These are phyloP conservation scores for Epichloe scottii DNA, from an alignment of 2,329 filamentous ascomycete genomes.

Conservation along the genomic window DNA sequence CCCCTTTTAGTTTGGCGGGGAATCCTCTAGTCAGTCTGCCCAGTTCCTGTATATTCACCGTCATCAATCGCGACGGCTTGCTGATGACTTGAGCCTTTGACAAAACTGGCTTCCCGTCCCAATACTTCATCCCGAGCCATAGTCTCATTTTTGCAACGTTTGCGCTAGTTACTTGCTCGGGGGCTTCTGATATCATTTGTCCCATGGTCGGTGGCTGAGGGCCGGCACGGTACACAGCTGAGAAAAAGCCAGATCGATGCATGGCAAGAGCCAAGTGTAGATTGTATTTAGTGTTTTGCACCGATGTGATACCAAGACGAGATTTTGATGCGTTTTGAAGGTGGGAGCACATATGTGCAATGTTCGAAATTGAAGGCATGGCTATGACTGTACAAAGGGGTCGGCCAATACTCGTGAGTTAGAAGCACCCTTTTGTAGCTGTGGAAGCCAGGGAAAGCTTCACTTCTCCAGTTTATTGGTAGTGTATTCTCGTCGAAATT, in stretches of 20 bases:
- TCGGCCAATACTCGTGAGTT: neutral
- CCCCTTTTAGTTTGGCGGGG: slow-evolving; percentile 40
- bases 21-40: slow-evolving; percentile 56
- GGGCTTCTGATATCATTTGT: slow-evolving; percentile 30
- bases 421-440: too few relatives aligned
- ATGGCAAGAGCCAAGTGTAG: slow-evolving; percentile 63
- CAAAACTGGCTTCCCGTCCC: slow-evolving; percentile 69
- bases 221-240: slow-evolving; percentile 62
- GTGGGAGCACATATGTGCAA: slow-evolving; percentile 77
- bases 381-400: slow-evolving; percentile 4
- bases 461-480: too few relatives aligned
- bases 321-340: slow-evolving; percentile 79
- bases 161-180: slow-evolving; percentile 48
- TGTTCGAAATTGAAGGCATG: slow-evolving; percentile 47
- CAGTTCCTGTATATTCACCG: slow-evolving; percentile 49
- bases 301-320: slow-evolving; percentile 72
- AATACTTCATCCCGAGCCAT: slow-evolving; percentile 88
- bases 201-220: slow-evolving; percentile 38
- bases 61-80: slow-evolving; percentile 63
- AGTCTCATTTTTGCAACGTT: slow-evolving; percentile 66
- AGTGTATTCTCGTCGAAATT: too few relatives aligned
- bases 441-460: too few relatives aligned
- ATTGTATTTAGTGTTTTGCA: slow-evolving; percentile 71
- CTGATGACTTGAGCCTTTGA: slow-evolving; percentile 52
- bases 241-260: slow-evolving; percentile 72